phyloP scores from a whole-genome alignment of 148 eudicot genomes.

The Silene conica region DNA sequence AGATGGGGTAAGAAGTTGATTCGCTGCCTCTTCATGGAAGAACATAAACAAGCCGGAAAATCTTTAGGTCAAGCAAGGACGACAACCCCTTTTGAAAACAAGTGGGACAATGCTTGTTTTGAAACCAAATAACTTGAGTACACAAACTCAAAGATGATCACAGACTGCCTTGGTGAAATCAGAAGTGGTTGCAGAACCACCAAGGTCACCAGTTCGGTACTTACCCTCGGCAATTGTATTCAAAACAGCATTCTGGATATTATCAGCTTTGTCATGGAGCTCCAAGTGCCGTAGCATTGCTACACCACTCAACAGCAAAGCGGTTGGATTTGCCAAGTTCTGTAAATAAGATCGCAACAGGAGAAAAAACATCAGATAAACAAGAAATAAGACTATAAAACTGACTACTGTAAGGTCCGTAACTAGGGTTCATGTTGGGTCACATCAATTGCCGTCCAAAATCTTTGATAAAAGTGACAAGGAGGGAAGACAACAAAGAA shows the following conservation, averaged over 20 bases:
- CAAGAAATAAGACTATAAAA: too few species aligned
- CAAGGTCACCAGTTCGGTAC: conserved; percentile 83
- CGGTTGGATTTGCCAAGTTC: conserved; percentile 87
- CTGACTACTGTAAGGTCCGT: too few species aligned
- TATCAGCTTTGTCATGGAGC: conserved; percentile 74
- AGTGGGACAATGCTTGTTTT: not conserved
- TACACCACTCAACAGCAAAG: conserved; percentile 79
- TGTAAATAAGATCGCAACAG: not conserved
- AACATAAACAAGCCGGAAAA: conserved; percentile 8
- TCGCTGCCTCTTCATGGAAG: conserved; percentile 8
- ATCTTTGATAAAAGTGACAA: too few species aligned
- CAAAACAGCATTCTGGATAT: conserved; percentile 70
- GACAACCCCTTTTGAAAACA: conserved; percentile 12
- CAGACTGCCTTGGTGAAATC: conserved; percentile 83
- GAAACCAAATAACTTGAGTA: not conserved
- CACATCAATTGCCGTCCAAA: too few species aligned
- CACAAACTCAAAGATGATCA: conserved; percentile 53
- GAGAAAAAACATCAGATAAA: too few species aligned
- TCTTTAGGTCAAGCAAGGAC: not conserved
- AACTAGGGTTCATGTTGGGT: too few species aligned
- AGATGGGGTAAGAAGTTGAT: conserved; percentile 7
- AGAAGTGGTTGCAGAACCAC: conserved; percentile 67
- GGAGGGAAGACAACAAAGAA: too few species aligned
- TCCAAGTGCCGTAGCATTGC: conserved; percentile 82
- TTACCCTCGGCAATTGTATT: conserved; percentile 82